phyloP scores from a whole-genome alignment of 306 rosid genomes.

The Castanea sativa region DNA sequence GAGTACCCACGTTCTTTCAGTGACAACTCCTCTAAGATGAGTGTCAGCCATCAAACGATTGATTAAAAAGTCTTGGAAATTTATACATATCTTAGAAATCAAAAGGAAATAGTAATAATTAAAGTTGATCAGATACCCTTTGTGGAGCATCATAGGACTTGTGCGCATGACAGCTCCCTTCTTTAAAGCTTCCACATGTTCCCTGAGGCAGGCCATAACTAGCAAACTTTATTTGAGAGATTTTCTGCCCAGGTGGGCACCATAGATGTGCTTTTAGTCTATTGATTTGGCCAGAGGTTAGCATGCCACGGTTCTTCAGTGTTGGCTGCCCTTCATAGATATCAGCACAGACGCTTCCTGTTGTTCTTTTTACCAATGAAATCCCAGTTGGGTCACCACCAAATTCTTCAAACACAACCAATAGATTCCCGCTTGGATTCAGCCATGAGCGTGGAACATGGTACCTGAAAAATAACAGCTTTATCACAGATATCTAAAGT shows the following conservation, averaged over 20 bases:
- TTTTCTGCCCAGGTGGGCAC: slow-evolving; percentile 57
- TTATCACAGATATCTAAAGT: slow-evolving; percentile 10
- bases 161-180: slow-evolving; percentile 61
- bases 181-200: slow-evolving; percentile 48
- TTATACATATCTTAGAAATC: background rate
- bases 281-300: slow-evolving; percentile 33
- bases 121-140: slow-evolving; percentile 35
- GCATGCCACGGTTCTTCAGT: slow-evolving; percentile 26
- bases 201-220: slow-evolving; percentile 67
- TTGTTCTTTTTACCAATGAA: slow-evolving; percentile 61
- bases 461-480: slow-evolving; percentile 61
- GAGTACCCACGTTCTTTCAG: too few species aligned
- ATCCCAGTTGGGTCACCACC: slow-evolving; percentile 81
- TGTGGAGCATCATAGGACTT: slow-evolving; percentile 53
- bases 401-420: slow-evolving; percentile 90
- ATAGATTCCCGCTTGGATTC: slow-evolving; percentile 53
- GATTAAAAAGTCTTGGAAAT: background rate
- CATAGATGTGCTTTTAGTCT: slow-evolving; percentile 55
- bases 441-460: slow-evolving; percentile 93
- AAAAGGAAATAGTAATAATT: background rate
- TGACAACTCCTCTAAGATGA: too few species aligned
- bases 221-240: slow-evolving; percentile 58
- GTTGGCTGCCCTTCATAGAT: slow-evolving; percentile 59
- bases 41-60: background rate
- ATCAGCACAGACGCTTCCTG: slow-evolving; percentile 57